phyloP scores from a whole-genome alignment of 371 early-diverging fungal genomes.

The Mortierella sp. region DNA sequence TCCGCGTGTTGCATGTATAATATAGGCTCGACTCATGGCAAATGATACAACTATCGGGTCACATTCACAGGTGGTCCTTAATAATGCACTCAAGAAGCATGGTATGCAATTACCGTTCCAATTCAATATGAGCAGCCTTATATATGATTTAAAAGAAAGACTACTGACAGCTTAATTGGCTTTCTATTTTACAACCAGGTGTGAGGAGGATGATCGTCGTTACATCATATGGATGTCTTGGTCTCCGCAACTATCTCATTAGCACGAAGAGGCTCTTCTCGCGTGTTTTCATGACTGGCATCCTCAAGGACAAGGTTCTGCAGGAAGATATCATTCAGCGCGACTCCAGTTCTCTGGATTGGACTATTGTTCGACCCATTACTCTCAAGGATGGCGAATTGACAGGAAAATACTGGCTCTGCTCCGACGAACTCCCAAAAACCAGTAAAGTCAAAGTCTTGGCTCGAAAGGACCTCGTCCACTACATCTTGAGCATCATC shows the following conservation, averaged over 20 bases:
- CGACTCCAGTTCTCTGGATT: constrained; percentile 29
- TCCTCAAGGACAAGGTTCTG: constrained; percentile 53
- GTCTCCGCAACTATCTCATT: constrained; percentile 54
- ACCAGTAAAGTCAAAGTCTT: constrained; percentile 31
- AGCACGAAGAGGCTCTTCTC: constrained; percentile 41
- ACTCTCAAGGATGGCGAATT: constrained; percentile 48
- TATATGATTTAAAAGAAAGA: neutral
- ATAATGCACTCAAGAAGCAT: constrained; percentile 55
- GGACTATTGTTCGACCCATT: constrained; percentile 54
- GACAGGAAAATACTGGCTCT: constrained; percentile 29
- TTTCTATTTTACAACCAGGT: constrained; percentile 5
- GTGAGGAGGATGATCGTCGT: constrained; percentile 46
- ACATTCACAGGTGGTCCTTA: constrained; percentile 46
- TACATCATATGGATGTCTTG: constrained; percentile 48
- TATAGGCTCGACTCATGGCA: constrained; percentile 45
- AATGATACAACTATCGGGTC: constrained; percentile 46
- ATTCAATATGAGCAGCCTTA: neutral
- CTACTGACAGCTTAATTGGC: no score
- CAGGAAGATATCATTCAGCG: constrained; percentile 54
- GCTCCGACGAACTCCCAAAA: constrained; percentile 32
- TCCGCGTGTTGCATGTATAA: neutral
- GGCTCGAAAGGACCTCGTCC: constrained; percentile 37
- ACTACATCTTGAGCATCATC: constrained; percentile 36
- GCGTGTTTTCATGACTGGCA: constrained; percentile 49
- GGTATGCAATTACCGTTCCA: constrained; percentile 18